A percentile compares a stretch with the other conserved stretches of the same genome.
These are phyloP conservation scores for Leccinum subtestaceum DNA, from an alignment of 768 basidiomycete species.

Conservation along the genomic window DNA sequence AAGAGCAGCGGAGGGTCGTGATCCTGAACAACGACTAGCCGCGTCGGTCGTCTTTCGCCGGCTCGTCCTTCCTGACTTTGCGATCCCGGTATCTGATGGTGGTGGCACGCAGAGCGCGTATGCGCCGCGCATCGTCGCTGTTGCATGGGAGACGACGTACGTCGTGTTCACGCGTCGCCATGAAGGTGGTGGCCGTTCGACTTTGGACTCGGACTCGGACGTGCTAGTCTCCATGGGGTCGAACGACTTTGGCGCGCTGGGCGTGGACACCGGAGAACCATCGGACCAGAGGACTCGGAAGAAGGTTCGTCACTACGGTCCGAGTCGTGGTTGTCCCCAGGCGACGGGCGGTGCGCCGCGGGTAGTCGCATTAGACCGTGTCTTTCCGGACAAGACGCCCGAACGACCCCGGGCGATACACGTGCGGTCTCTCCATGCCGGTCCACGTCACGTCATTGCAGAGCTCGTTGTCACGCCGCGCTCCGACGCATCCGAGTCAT, in stretches of 20 bases:
- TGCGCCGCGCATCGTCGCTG: slow-evolving; percentile 30
- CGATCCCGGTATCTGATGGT: not conserved
- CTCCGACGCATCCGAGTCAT: slow-evolving; percentile 15
- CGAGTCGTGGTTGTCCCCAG: not conserved
- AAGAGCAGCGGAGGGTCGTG: not conserved
- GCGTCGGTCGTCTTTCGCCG: slow-evolving; percentile 42
- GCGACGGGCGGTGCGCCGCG: not conserved
- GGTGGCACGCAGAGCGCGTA: not conserved
- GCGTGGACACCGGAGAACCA: slow-evolving; percentile 36
- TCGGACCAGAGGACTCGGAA: not conserved
- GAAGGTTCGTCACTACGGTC: not conserved
- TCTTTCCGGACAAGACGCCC: slow-evolving; percentile 40
- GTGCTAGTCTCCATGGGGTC: slow-evolving; percentile 76
- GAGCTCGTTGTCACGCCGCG: slow-evolving; percentile 33
- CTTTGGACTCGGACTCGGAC: slow-evolving; percentile 32
- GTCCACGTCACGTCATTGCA: slow-evolving; percentile 59
- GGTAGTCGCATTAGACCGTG: slow-evolving; percentile 13
- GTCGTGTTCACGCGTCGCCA: slow-evolving; percentile 49
- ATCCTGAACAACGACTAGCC: not conserved
- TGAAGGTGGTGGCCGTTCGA: not conserved
- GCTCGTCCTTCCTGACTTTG: slow-evolving; percentile 36
- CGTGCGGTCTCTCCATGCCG: slow-evolving; percentile 52
- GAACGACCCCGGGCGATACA: slow-evolving; percentile 24
- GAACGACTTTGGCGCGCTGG: slow-evolving; percentile 83
- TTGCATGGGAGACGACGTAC: slow-evolving; percentile 85